Percentiles rank a stretch among this genome's conserved stretches.
Conservation (phyloP, 2,329 filamentous ascomycete genomes). For the Cercospora citrullina region DNA sequence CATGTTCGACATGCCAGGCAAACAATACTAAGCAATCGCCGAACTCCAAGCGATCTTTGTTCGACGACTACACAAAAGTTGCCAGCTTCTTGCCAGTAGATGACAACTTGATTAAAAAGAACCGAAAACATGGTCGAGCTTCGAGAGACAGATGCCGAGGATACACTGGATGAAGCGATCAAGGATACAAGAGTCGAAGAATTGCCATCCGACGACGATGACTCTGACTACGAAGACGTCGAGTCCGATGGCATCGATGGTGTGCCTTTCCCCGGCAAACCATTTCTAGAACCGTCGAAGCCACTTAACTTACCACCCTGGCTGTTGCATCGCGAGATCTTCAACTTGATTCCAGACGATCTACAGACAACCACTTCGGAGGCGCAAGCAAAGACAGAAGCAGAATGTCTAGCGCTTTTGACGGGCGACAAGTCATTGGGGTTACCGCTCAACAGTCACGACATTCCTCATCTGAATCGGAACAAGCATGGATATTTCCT, state of each 20-base stretch:
- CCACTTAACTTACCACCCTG: constrained; percentile 30
- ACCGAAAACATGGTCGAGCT: constrained; percentile 18
- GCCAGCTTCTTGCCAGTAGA: background rate
- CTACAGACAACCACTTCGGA: constrained; percentile 30
- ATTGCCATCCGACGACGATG: constrained; percentile 33
- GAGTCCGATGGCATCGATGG: constrained; percentile 26
- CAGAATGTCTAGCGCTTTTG: constrained; percentile 34
- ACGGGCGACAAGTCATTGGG: constrained; percentile 43
- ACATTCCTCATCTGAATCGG: constrained; percentile 72
- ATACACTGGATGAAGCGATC: constrained; percentile 35
- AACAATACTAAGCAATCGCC: constrained; percentile 33
- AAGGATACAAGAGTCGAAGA: constrained; percentile 37
- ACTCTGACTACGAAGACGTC: constrained; percentile 29
- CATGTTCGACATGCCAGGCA: constrained; percentile 21
- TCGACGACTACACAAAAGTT: constrained; percentile 4
- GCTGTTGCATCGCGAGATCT: constrained; percentile 27
- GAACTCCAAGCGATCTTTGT: constrained; percentile 23
- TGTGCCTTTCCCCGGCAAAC: constrained; percentile 34
- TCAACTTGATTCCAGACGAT: constrained; percentile 31
- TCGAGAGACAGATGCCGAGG: constrained; percentile 24
- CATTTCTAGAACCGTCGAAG: constrained; percentile 15
- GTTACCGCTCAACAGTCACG: constrained; percentile 61
- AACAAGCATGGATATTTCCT: constrained; percentile 63
- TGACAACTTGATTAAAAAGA: background rate
- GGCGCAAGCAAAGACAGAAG: constrained; percentile 26